phyloP scores from a whole-genome alignment of 2,329 filamentous ascomycete species.

The Trichophaea hybrida region DNA sequence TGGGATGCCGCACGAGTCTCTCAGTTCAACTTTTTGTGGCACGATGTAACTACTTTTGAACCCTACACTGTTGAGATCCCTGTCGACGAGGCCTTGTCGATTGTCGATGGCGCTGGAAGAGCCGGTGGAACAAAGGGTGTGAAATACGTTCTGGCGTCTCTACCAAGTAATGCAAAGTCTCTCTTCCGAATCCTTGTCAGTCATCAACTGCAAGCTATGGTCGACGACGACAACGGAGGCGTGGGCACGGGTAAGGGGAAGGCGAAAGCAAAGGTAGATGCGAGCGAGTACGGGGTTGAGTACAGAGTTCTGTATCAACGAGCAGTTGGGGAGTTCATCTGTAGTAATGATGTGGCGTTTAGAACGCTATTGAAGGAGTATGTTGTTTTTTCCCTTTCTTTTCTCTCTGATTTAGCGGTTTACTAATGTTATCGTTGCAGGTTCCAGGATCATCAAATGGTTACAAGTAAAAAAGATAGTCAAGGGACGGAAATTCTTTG shows the following conservation, averaged over 20 bases:
- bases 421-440: conserved; percentile 33
- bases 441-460: conserved; percentile 96
- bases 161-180: conserved; percentile 83
- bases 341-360: conserved; percentile 91
- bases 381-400: conserved; percentile 27
- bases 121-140: conserved; percentile 67
- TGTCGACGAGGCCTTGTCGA: conserved; percentile 53
- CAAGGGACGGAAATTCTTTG: conserved; percentile 74
- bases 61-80: conserved; percentile 63
- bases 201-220: conserved; percentile 61
- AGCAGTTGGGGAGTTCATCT: conserved; percentile 91
- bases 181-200: conserved; percentile 73
- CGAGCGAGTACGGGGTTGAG: conserved; percentile 53
- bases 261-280: conserved; percentile 36
- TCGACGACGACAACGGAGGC: conserved; percentile 41
- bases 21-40: conserved; percentile 74
- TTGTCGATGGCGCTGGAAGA: conserved; percentile 44
- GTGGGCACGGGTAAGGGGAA: conserved; percentile 28
- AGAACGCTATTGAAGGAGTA: conserved; percentile 84
- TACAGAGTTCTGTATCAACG: conserved; percentile 89
- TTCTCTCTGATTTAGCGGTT: not conserved
- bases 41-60: conserved; percentile 83
- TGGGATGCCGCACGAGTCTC: conserved; percentile 82
- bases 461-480: conserved; percentile 72
- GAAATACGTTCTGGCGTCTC: conserved; percentile 71